Evolutionary conservation across 2,329 filamentous ascomycete species (phyloP), one percentile per base, ranked within the genome.

Genomic region (Cyphellophora europaea): DNA sequence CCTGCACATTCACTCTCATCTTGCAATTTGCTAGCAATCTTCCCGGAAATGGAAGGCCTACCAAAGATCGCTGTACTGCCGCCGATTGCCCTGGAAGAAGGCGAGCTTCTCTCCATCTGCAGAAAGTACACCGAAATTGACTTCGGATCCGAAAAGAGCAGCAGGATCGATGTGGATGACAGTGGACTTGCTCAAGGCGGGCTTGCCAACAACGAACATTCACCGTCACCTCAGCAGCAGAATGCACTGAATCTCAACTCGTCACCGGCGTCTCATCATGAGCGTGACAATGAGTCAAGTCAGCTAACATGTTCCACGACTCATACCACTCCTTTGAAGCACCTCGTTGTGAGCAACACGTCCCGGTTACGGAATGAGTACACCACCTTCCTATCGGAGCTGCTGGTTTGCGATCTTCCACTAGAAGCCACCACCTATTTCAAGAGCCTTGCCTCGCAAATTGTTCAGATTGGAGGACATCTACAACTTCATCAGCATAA

Each of bases 101-200:
- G n/a, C 8, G 21, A 34, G 27, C 36, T 40, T 19, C 29, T 35
- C 15, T 32, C 38, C 4, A 32, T 47, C 17, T 47, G 31, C 17
- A 31, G 32, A 10, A 36, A 37, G 5, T 50, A 49, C 38, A 46
- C 43, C 21, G 44, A 49, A 14, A 48, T 49, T 29, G 37, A 38
- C 15, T 46, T 49, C 27, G 40, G 46, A 29, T 11, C 29, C 5
- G 15, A 25, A 14, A 15, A n/a, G n/a, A n/a, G n/a, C n/a, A n/a
- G n/a, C n/a, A n/a, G n/a, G n/a, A n/a, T n/a, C n/a, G n/a, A n/a
- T n/a, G n/a, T n/a, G n/a, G n/a, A n/a, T n/a, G n/a, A n/a, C n/a
- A n/a, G n/a, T n/a, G n/a, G n/a, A n/a, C n/a, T n/a, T n/a, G n/a
- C n/a, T n/a, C n/a, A n/a, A n/a, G n/a, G n/a, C n/a, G n/a, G n/a